Evolutionary conservation across 129 eudicot genomes (phyloP).

Genomic region (Centrapalus pauciflorus): DNA sequence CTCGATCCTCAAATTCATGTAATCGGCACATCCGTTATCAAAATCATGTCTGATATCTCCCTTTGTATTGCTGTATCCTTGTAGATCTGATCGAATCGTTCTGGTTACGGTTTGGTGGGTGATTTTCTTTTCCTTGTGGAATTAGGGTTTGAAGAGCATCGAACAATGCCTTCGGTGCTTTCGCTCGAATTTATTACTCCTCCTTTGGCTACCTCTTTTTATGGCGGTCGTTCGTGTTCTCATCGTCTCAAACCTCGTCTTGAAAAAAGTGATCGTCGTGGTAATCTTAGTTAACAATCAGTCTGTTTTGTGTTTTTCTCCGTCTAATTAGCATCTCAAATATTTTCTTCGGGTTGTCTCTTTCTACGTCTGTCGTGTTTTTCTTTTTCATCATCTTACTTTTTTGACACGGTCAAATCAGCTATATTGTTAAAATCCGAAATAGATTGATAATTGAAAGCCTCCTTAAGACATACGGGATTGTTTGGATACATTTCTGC

Average conservation of each 20-base stretch:
- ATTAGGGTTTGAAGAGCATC: slow-evolving; percentile 55
- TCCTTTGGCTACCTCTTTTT: slow-evolving; percentile 35
- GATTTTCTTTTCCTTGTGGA: not conserved
- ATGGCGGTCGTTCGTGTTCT: slow-evolving; percentile 51
- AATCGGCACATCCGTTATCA: not conserved
- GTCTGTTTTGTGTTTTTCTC: not conserved
- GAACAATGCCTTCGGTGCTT: slow-evolving; percentile 94
- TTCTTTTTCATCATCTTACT: slow-evolving; percentile 8
- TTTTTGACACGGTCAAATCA: slow-evolving; percentile 19
- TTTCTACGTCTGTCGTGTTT: slow-evolving; percentile 7
- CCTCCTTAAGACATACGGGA: slow-evolving; percentile 11
- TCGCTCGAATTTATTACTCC: slow-evolving; percentile 33
- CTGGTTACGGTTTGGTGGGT: slow-evolving; percentile 30
- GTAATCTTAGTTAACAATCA: slow-evolving; percentile 87
- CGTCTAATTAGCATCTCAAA: not conserved
- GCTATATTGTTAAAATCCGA: slow-evolving; percentile 5
- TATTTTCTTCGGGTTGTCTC: slow-evolving; percentile 12
- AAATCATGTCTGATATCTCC: not conserved
- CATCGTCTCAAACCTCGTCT: slow-evolving; percentile 86
- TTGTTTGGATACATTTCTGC: slow-evolving; percentile 16
- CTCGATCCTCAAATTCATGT: slow-evolving; percentile 26
- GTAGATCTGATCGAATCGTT: slow-evolving; percentile 18
- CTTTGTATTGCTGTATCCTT: not conserved
- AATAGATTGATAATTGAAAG: slow-evolving; percentile 14
- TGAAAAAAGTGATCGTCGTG: slow-evolving; percentile 91